phyloP scores from a whole-genome alignment of 2,329 filamentous ascomycete genomes.

The Rhynchosporium graminicola region DNA sequence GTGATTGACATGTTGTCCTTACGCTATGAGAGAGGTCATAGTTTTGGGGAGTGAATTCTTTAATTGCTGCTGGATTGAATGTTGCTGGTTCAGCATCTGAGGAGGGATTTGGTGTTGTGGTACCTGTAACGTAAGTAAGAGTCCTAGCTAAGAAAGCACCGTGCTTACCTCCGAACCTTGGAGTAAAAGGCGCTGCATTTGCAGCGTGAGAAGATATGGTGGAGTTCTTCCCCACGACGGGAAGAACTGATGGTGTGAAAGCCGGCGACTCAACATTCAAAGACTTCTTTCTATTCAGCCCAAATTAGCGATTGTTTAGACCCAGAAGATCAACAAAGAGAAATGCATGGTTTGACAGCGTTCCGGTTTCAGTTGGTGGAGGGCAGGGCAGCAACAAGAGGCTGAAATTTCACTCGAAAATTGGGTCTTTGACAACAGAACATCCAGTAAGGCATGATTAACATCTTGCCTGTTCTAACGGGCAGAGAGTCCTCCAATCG shows the following conservation, averaged over 20 bases:
- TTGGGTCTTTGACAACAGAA: too few species aligned
- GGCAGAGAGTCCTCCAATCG: too few species aligned
- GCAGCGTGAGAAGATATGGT: conserved; percentile 85
- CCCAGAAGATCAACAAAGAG: background rate
- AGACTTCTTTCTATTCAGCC: conserved; percentile 60
- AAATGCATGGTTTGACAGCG: background rate
- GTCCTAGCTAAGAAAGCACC: background rate
- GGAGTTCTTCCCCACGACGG: conserved; percentile 62
- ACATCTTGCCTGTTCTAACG: too few species aligned
- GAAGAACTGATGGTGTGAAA: conserved; percentile 71
- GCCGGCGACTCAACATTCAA: conserved; percentile 96
- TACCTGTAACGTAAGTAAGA: conserved; percentile 34
- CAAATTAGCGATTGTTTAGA: conserved; percentile 29
- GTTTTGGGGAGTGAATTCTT: conserved; percentile 59
- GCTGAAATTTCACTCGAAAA: too few species aligned
- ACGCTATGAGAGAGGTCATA: conserved; percentile 56
- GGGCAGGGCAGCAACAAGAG: too few species aligned
- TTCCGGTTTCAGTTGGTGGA: too few species aligned
- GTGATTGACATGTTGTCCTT: conserved; percentile 30
- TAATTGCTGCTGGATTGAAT: conserved; percentile 59
- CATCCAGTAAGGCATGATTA: too few species aligned
- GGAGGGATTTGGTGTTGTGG: conserved; percentile 38
- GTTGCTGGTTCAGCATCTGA: conserved; percentile 43
- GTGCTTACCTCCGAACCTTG: conserved; percentile 50
- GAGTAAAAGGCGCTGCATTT: conserved; percentile 85